phyloP scores from a whole-genome alignment of 1,139 yeast species.

The Lodderomyces margitis region DNA sequence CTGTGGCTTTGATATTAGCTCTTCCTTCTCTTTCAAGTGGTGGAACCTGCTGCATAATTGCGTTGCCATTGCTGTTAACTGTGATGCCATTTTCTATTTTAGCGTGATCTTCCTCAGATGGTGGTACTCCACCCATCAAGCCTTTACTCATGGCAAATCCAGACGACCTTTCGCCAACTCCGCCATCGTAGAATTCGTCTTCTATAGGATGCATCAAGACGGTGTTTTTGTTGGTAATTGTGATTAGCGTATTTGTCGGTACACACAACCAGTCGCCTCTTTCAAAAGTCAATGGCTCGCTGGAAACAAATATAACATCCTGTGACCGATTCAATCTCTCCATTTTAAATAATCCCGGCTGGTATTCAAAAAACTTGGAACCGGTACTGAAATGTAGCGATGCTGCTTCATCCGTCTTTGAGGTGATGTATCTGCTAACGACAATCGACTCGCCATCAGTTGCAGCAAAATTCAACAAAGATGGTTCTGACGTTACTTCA shows the following conservation, averaged over 20 bases:
- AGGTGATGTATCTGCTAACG: slow-evolving; percentile 83
- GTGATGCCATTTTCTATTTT: slow-evolving; percentile 2
- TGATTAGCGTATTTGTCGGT: slow-evolving; percentile 86
- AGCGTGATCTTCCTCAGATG: slow-evolving; percentile 1
- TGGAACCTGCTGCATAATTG: slow-evolving; percentile 51
- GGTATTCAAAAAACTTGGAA: slow-evolving; percentile 82
- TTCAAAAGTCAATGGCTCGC: slow-evolving; percentile 95
- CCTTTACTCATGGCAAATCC: slow-evolving; percentile 89
- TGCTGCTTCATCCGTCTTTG: slow-evolving; percentile 92
- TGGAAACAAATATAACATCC: slow-evolving; percentile 92
- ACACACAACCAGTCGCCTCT: slow-evolving; percentile 97
- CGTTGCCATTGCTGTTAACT: slow-evolving; percentile 2
- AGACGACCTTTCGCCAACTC: slow-evolving; percentile 65
- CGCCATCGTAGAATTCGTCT: slow-evolving; percentile 83
- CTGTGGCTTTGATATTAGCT: slow-evolving; percentile 8
- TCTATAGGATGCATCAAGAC: slow-evolving; percentile 86
- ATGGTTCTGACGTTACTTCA: slow-evolving; percentile 61
- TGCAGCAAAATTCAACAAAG: slow-evolving; percentile 86
- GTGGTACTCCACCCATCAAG: slow-evolving; percentile 57
- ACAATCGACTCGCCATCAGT: slow-evolving; percentile 92
- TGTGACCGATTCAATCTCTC: slow-evolving; percentile 90
- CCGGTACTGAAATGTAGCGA: slow-evolving; percentile 94
- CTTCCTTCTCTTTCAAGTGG: slow-evolving; percentile 89
- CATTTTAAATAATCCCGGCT: slow-evolving; percentile 90
- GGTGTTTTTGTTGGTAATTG: slow-evolving; percentile 74